Base-by-base conservation (phyloP, 1,284 basidiomycete species). In the Ceratobasidium theobromae region DNA sequence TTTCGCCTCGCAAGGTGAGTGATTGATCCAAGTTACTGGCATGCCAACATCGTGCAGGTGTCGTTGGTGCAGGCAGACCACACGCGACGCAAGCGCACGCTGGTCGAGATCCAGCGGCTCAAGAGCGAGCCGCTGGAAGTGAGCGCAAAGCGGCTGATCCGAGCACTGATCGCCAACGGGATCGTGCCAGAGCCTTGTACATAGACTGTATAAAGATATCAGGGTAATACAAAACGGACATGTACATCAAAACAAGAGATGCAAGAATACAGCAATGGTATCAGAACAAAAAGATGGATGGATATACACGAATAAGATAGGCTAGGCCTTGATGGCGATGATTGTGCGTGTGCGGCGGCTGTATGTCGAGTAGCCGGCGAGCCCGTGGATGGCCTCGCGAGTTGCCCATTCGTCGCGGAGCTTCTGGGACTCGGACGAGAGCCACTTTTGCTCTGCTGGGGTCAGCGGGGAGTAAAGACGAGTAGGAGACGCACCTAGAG, bases 1-100 rank as follows among this genome's bases (percentile, higher is more conserved):
- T 88, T 73, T 82, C 82, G 4, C 79, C 84, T 1, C 77, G 86
- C 30, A 80, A 78, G 52, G 84, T 69, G 83, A 0, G 86, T 18
- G 23, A 6, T 60, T 60, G 40, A 4, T 46, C 23, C 18, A 21
- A 21, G n/a, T 46, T 41, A 41, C 12, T 28, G 14, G 48, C n/a
- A 12, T 25, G 3, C 8, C n/a, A 54, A 54, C 32, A 11, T 32
- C 5, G 38, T 23, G 11, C 45, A 60, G 58, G 18, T 62, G 21
- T 62, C 58, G 6, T 48, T 62, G 4, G 58, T 62, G 4, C 58
- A 62, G 41, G 52, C 21, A 51, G 58, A 62, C 45, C 58, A 62
- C 18, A 52, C 16, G 8, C 45, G 46, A 2, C 45, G 58, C n/a
- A 62, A 62, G 38, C 58, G 52, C 16, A 62, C 58, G 6, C 58